These are phyloP conservation scores for Tuber umbilicatum DNA, from an alignment of 495 filamentous ascomycete genomes.

Conservation along the genomic window DNA sequence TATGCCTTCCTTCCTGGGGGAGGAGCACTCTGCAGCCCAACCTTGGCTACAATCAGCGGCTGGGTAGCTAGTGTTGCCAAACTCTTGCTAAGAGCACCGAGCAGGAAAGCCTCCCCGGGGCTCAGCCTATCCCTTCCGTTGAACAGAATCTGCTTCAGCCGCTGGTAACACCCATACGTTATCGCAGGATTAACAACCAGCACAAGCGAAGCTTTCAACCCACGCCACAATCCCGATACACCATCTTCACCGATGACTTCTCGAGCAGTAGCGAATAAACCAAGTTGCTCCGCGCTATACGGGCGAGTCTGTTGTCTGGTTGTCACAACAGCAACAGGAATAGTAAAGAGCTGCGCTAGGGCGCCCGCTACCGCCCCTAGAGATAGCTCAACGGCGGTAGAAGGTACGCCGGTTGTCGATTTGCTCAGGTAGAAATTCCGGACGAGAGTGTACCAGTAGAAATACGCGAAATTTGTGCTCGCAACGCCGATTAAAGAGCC, in stretches of 20 bases:
- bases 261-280: constrained; percentile 75
- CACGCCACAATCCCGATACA: constrained; percentile 82
- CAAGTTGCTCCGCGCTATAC: constrained; percentile 70
- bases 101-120: constrained; percentile 86
- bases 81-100: constrained; percentile 88
- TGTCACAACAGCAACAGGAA: constrained; percentile 89
- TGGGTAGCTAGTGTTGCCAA: constrained; percentile 90
- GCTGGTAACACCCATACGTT: constrained; percentile 95
- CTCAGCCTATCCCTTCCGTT: constrained; percentile 68
- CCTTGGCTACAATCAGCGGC: constrained; percentile 96
- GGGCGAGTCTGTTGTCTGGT: constrained; percentile 90
- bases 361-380: constrained; percentile 86
- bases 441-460: constrained; percentile 96
- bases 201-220: constrained; percentile 91
- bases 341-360: constrained; percentile 90
- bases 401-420: constrained; percentile 56
- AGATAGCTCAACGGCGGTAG: constrained; percentile 77
- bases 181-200: constrained; percentile 95
- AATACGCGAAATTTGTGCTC: constrained; percentile 98
- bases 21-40: constrained; percentile 87
- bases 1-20: constrained; percentile 87
- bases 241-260: constrained; percentile 95
- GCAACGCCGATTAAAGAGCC: constrained; percentile 86
- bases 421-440: constrained; percentile 72
- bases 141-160: constrained; percentile 72